Evolutionary conservation across 148 eudicot genomes (phyloP).

Genomic region (Simmondsia chinensis): DNA sequence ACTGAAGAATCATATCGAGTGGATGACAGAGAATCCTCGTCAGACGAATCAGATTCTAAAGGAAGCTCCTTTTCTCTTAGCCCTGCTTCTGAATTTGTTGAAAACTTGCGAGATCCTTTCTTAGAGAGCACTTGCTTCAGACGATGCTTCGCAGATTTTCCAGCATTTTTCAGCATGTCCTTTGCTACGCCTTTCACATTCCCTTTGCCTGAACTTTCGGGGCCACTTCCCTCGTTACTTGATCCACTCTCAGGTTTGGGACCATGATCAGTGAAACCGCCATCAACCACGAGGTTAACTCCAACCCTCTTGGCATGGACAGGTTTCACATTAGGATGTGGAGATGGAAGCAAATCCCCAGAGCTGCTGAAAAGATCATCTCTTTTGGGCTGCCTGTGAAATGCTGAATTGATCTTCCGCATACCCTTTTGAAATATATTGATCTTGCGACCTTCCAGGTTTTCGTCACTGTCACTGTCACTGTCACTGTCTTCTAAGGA

Average conservation of each 20-base stretch:
- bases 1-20: slow-evolving; percentile 12
- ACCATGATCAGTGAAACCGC: slow-evolving; percentile 12
- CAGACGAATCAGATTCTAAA: slow-evolving; percentile 26
- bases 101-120: slow-evolving; percentile 30
- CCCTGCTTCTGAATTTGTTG: slow-evolving; percentile 4
- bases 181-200: slow-evolving; percentile 39
- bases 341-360: slow-evolving; percentile 23
- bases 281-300: slow-evolving; percentile 42
- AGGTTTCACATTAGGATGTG: slow-evolving; percentile 41
- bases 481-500: slow-evolving; percentile 30
- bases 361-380: slow-evolving; percentile 16
- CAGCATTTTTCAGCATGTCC: slow-evolving; percentile 46
- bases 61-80: slow-evolving; percentile 6
- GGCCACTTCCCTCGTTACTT: slow-evolving; percentile 24
- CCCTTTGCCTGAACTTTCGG: slow-evolving; percentile 27
- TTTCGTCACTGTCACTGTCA: slow-evolving; percentile 30
- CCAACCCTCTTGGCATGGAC: slow-evolving; percentile 33
- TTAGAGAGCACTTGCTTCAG: slow-evolving; percentile 30
- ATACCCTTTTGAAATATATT: slow-evolving; percentile 43
- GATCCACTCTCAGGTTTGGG: slow-evolving; percentile 20
- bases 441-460: slow-evolving; percentile 15
- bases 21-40: slow-evolving; percentile 33
- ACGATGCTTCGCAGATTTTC: slow-evolving; percentile 41
- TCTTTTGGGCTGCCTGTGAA: slow-evolving; percentile 32
- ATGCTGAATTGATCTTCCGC: slow-evolving; percentile 37